Evolutionary conservation across 495 filamentous ascomycete species (phyloP).

Genomic region (Neurospora terricola): DNA sequence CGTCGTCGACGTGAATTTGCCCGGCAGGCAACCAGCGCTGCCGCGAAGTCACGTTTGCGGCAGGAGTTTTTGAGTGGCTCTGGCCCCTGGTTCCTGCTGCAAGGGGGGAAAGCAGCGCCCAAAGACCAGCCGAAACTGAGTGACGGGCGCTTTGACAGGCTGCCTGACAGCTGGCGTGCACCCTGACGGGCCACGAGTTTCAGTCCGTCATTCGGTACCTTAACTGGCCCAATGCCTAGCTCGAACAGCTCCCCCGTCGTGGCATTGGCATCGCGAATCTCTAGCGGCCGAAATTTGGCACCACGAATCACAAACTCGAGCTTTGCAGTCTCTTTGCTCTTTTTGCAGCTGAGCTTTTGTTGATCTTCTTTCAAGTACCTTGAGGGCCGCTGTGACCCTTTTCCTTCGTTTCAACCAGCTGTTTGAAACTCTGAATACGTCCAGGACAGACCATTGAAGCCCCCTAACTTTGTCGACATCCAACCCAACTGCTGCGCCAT

Average conservation of each 20-base stretch:
- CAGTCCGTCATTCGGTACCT: neutral
- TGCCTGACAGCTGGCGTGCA: neutral
- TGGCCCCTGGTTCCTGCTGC: neutral
- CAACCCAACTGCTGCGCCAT: conserved; percentile 7
- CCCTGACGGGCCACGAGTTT: neutral
- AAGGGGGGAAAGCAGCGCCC: neutral
- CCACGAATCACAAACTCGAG: neutral
- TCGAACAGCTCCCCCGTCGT: neutral
- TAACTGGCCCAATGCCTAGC: neutral
- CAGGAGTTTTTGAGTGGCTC: conserved; percentile 7
- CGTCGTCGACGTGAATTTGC: neutral
- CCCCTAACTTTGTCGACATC: neutral
- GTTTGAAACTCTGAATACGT: neutral
- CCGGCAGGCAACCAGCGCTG: neutral
- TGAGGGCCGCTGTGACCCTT: neutral
- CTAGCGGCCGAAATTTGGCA: neutral
- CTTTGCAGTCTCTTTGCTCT: neutral
- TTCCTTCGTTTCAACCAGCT: neutral
- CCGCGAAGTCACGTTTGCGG: conserved; percentile 21
- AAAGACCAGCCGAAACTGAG: neutral
- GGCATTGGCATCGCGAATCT: neutral
- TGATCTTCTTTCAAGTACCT: neutral
- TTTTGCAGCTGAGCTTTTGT: neutral
- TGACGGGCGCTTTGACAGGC: neutral
- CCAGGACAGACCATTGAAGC: neutral